These are phyloP conservation scores for Anisodus acutangulus DNA, from an alignment of 257 asterid genomes.

Conservation along the genomic window DNA sequence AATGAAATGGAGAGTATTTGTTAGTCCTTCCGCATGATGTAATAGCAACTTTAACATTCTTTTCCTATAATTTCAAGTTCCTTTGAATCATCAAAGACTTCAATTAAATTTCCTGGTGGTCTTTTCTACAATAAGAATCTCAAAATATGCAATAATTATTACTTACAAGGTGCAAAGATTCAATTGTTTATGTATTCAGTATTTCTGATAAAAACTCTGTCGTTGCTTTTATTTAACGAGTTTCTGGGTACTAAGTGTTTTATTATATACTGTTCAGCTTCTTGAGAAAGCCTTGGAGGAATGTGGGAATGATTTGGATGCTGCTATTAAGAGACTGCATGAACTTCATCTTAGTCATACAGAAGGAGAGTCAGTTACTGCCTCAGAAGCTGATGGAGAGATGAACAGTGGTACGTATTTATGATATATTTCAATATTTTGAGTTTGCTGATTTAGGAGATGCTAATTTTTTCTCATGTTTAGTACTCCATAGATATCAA, in stretches of 20 bases:
- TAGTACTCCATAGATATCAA: not conserved
- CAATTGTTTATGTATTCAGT: not conserved
- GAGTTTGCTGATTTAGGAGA: not conserved
- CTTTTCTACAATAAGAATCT: not conserved
- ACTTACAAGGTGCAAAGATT: not conserved
- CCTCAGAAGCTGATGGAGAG: constrained; percentile 44
- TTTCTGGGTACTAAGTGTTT: constrained; percentile 27
- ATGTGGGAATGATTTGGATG: constrained; percentile 58
- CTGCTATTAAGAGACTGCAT: constrained; percentile 57
- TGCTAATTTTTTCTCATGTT: not conserved
- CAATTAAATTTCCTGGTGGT: constrained; percentile 1
- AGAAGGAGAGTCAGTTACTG: constrained; percentile 42
- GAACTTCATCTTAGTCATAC: constrained; percentile 49
- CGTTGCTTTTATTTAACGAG: constrained; percentile 8
- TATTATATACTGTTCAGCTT: constrained; percentile 48
- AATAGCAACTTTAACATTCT: not conserved
- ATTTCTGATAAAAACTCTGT: not conserved
- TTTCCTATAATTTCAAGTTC: not conserved
- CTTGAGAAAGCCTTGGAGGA: constrained; percentile 64
- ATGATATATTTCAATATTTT: not conserved
- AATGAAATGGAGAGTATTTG: not conserved
- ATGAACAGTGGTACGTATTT: constrained; percentile 46
- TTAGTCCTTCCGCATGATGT: not conserved
- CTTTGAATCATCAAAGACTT: not conserved
- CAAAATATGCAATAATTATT: not conserved